Evolutionary conservation across 805 yeast genomes (phyloP).

Genomic region (Metschnikowia hibisci): DNA sequence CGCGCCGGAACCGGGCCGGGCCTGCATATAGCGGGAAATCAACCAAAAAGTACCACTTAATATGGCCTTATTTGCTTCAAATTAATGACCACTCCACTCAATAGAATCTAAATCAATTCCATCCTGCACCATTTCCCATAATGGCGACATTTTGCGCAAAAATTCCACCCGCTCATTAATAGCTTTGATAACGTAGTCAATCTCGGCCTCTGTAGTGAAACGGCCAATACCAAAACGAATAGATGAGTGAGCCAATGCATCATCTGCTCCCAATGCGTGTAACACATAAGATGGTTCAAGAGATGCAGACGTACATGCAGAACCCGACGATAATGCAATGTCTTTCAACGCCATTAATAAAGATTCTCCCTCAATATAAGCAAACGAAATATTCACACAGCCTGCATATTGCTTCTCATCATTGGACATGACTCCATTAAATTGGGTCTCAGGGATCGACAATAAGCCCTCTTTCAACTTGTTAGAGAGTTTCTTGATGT

Average conservation of each 20-base stretch:
- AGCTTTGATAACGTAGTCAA: slow-evolving; percentile 89
- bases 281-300: slow-evolving; percentile 95
- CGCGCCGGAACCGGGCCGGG: neutral
- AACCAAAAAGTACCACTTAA: no score
- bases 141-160: slow-evolving; percentile 86
- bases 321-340: slow-evolving; percentile 92
- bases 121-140: slow-evolving; percentile 99
- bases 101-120: slow-evolving; percentile 92
- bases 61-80: no score
- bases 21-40: no score
- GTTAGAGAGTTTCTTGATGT: slow-evolving; percentile 67
- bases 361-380: slow-evolving; percentile 97
- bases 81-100: slow-evolving; percentile 95
- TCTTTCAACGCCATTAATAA: slow-evolving; percentile 96
- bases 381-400: slow-evolving; percentile 94
- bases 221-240: slow-evolving; percentile 96
- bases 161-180: slow-evolving; percentile 85
- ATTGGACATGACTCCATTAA: slow-evolving; percentile 76
- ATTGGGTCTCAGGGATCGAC: slow-evolving; percentile 79
- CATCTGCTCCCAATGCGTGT: slow-evolving; percentile 96
- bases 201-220: slow-evolving; percentile 93
- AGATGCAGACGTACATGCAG: slow-evolving; percentile 98
- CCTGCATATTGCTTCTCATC: slow-evolving; percentile 62
- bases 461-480: slow-evolving; percentile 71
- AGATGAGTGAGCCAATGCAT: slow-evolving; percentile 97